These are phyloP conservation scores for Dioscorea zingiberensis DNA, from an alignment of 106 monocot species.

Conservation along the genomic window DNA sequence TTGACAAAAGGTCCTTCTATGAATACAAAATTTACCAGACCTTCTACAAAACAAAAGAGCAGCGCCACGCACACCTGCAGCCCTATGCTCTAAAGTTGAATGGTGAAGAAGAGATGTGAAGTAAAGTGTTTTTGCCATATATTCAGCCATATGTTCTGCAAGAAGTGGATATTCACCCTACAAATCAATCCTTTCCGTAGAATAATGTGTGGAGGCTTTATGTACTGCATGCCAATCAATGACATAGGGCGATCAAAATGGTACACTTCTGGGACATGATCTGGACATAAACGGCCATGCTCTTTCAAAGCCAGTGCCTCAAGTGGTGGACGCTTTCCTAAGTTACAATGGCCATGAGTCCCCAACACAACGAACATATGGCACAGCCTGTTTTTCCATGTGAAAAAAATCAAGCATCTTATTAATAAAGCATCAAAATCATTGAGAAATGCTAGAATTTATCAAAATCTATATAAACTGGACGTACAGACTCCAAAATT, in stretches of 20 bases:
- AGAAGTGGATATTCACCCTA: constrained; percentile 89
- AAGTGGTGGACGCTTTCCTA: constrained; percentile 88
- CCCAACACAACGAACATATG: constrained; percentile 89
- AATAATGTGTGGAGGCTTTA: constrained; percentile 96
- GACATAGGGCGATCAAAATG: constrained; percentile 88
- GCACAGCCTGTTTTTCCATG: constrained; percentile 56
- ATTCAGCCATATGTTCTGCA: constrained; percentile 88
- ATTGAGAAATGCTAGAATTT: too few relatives aligned
- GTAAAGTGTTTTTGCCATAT: constrained; percentile 88
- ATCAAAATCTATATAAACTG: too few relatives aligned
- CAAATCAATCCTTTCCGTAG: constrained; percentile 91
- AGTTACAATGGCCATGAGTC: constrained; percentile 95
- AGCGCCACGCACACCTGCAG: constrained; percentile 48
- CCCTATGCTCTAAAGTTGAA: constrained; percentile 61
- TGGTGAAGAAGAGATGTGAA: constrained; percentile 82
- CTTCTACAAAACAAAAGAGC: too few relatives aligned
- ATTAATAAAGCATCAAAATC: too few relatives aligned
- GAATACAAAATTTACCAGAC: too few relatives aligned
- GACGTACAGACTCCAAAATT: too few relatives aligned
- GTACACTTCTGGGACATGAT: constrained; percentile 86
- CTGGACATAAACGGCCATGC: constrained; percentile 70
- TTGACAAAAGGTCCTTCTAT: too few relatives aligned
- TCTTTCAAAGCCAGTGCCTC: constrained; percentile 60
- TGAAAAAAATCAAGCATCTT: background rate
- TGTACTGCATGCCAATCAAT: constrained; percentile 83